phyloP scores from a whole-genome alignment of 148 eudicot species.

The Talinum fruticosum region DNA sequence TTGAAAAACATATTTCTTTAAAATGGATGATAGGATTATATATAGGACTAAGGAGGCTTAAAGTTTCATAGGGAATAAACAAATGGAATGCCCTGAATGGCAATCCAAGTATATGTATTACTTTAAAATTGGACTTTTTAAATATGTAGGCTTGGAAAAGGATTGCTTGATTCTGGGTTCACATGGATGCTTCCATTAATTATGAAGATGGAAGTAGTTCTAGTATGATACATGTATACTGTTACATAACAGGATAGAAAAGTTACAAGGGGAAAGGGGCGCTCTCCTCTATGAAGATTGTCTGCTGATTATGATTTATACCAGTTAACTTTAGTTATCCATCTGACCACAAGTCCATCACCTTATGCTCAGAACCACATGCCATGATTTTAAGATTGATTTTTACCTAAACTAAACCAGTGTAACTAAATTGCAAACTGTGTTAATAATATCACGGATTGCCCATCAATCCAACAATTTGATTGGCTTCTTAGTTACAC shows the following conservation, averaged over 20 bases:
- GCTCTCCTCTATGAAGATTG: constrained; percentile 8
- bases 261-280: not conserved
- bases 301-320: not conserved
- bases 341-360: not conserved
- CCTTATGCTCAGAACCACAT: not conserved
- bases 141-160: constrained; percentile 19
- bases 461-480: not conserved
- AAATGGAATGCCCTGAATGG: constrained; percentile 32
- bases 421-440: not conserved
- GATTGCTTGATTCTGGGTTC: constrained; percentile 40
- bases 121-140: constrained; percentile 7
- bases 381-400: not conserved
- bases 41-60: constrained; percentile 10
- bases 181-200: constrained; percentile 3
- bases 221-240: not conserved
- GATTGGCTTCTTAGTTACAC: not conserved
- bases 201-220: not conserved
- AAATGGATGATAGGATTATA: not conserved
- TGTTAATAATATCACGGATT: not conserved
- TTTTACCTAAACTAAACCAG: not conserved
- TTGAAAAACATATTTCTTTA: not conserved
- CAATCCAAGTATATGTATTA: constrained; percentile 37
- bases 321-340: not conserved
- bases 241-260: not conserved
- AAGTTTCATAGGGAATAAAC: constrained; percentile 16